Evolutionary conservation across 148 eudicot species (phyloP).

Genomic region (Cornus controversa): DNA sequence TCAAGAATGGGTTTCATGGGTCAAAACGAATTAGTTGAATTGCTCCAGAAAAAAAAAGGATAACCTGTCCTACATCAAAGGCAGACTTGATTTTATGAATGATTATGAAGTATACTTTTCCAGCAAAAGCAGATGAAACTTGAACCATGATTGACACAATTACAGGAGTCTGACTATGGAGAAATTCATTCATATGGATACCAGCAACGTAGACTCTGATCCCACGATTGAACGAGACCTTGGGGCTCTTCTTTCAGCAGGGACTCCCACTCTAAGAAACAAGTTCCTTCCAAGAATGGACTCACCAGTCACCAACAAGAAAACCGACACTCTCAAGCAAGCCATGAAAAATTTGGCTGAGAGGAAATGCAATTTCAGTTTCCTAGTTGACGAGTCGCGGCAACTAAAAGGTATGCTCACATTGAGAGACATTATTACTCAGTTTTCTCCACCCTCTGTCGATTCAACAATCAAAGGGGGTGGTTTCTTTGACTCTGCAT

Average conservation of each 20-base stretch:
- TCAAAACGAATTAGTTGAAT: too few species aligned
- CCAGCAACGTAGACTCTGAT: slow-evolving; percentile 6
- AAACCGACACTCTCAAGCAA: slow-evolving; percentile 32
- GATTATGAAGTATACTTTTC: too few species aligned
- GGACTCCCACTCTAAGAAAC: slow-evolving; percentile 20
- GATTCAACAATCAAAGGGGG: slow-evolving; percentile 43
- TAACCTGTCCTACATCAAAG: too few species aligned
- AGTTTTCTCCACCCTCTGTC: slow-evolving; percentile 48
- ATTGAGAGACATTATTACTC: slow-evolving; percentile 35
- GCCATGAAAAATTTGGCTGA: slow-evolving; percentile 36
- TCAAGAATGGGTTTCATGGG: too few species aligned
- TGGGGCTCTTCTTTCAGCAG: slow-evolving; percentile 18
- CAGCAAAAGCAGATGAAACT: too few species aligned
- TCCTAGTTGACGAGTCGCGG: slow-evolving; percentile 28
- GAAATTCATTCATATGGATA: slow-evolving; percentile 25
- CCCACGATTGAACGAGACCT: slow-evolving; percentile 13
- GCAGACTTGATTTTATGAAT: too few species aligned
- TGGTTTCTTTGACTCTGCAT: slow-evolving; percentile 43
- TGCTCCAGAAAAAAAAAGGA: too few species aligned
- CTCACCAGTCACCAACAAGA: slow-evolving; percentile 26
- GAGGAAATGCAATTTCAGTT: slow-evolving; percentile 34
- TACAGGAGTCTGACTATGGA: slow-evolving; percentile 24
- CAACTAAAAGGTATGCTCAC: slow-evolving; percentile 26
- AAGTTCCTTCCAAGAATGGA: slow-evolving; percentile 32
- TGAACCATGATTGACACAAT: background rate